A percentile compares a stretch with the other conserved stretches of the same genome.
These are phyloP conservation scores for Syzygium oleosum DNA, from an alignment of 345 rosid species.

Conservation along the genomic window DNA sequence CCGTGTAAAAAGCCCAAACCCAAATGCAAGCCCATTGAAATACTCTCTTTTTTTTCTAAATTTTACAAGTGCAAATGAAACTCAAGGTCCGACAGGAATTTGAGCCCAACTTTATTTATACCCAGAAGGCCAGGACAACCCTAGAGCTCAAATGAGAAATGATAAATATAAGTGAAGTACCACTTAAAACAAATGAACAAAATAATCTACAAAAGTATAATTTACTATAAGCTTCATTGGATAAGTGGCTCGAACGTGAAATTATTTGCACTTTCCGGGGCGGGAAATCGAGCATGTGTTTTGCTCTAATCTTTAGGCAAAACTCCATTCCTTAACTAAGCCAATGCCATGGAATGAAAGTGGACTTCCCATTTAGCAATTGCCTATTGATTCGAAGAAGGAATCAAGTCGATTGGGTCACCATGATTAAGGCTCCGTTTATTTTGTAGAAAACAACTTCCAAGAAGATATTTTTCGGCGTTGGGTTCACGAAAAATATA, in stretches of 20 bases:
- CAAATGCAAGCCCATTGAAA: neutral
- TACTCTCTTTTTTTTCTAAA: neutral
- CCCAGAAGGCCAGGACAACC: neutral
- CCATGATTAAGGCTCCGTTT: neutral
- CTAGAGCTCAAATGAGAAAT: neutral
- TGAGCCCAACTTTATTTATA: neutral
- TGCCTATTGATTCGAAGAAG: neutral
- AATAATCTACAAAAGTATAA: neutral
- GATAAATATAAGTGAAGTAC: neutral
- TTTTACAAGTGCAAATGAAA: neutral
- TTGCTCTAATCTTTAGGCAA: neutral
- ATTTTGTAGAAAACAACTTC: too few relatives aligned
- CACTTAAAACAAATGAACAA: neutral
- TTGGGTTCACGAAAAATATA: too few relatives aligned
- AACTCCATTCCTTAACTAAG: neutral
- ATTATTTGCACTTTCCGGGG: neutral
- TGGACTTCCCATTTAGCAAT: neutral
- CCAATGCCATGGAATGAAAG: neutral
- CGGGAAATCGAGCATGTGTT: neutral
- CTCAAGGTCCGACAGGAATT: neutral
- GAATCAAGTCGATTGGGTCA: neutral
- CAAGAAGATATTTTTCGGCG: too few relatives aligned
- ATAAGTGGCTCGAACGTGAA: neutral
- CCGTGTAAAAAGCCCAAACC: neutral
- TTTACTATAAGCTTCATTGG: neutral